Base-by-base conservation (phyloP, 2,329 filamentous ascomycete species). In the Elsinoe australis region DNA sequence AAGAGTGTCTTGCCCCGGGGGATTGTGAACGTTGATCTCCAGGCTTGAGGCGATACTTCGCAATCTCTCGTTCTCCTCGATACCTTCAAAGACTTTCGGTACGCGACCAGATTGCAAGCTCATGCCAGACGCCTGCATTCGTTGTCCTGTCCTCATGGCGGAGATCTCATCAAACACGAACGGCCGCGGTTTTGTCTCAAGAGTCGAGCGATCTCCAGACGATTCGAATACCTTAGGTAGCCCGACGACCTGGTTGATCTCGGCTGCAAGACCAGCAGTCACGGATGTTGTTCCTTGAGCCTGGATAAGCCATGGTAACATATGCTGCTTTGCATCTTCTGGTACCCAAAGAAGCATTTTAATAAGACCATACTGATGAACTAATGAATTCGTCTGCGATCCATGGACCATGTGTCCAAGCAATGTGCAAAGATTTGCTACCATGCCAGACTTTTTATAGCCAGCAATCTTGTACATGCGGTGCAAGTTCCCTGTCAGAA, bases 301-400 rank as follows among this genome's bases (percentile, higher is more conserved):
- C 26, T 69, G 63, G 2, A 84, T 59, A 1, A 69, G 67, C 46
- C 75, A 76, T 0, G 89, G 83, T 5, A 95, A 51, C 1, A 86
- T 55, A 1, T 63, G 53, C 5, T 64, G 58, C 54, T 79, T 79
- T 49, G 87, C 82, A 0, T 75, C 69, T 34, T 81, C 70, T 1
- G 76, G 73, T 3, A 81, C 59, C 81, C 88, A 89, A 31, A 89
- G 61, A 1, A 96, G 72, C 71, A 90, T 82, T 41, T 88, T 80
- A 2, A 94, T 81, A 14, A 82, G 75, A 2, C 90, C 90, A 60
- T 87, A 89, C 21, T 72, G 71, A 56, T 95, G 83, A 56, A 94
- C 66, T 32, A 53, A 52, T 45, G 52, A 34, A 22, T 63, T 63
- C 1, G 36, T 73, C 44, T 72, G 73, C 0, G 75, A 74, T 38